A percentile compares a stretch with the other conserved stretches of the same genome.
Conservation (phyloP, 805 yeast genomes). For the Candida railenensis region DNA sequence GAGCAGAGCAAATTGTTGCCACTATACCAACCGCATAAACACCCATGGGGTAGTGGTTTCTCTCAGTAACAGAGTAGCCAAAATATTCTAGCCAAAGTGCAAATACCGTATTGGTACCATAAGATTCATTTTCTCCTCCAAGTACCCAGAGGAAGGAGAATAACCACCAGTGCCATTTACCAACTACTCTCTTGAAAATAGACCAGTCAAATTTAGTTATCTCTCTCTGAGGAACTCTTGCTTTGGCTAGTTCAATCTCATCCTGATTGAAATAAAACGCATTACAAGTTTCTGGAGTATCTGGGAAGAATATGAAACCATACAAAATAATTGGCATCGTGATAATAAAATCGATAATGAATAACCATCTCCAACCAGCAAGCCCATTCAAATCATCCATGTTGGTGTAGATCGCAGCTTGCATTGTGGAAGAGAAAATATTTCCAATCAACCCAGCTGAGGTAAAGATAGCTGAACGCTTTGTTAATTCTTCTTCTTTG, state of each 20-base stretch:
- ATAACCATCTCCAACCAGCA: slow-evolving; percentile 71
- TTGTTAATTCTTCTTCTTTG: slow-evolving; percentile 47
- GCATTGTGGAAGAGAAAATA: slow-evolving; percentile 56
- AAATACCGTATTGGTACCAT: slow-evolving; percentile 30
- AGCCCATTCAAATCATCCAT: slow-evolving; percentile 49
- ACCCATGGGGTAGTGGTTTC: slow-evolving; percentile 40
- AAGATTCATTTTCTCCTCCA: slow-evolving; percentile 39
- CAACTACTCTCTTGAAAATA: slow-evolving; percentile 41
- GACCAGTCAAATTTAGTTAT: slow-evolving; percentile 25
- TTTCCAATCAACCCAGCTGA: slow-evolving; percentile 55
- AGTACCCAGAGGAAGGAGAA: slow-evolving; percentile 35
- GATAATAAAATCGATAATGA: slow-evolving; percentile 58
- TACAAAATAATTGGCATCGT: slow-evolving; percentile 57
- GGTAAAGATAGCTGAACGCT: slow-evolving; percentile 54
- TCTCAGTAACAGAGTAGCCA: slow-evolving; percentile 25
- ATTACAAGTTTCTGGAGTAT: slow-evolving; percentile 45
- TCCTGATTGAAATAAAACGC: slow-evolving; percentile 25
- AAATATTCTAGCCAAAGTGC: slow-evolving; percentile 31
- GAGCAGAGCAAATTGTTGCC: slow-evolving; percentile 26
- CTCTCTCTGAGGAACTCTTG: slow-evolving; percentile 32
- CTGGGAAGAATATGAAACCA: slow-evolving; percentile 61
- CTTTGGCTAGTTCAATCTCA: slow-evolving; percentile 25
- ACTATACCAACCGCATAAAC: slow-evolving; percentile 33
- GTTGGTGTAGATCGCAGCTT: slow-evolving; percentile 48
- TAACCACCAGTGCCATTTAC: slow-evolving; percentile 36